phyloP scores from a whole-genome alignment of 2,329 filamentous ascomycete species.

The Daldinia sp. region DNA sequence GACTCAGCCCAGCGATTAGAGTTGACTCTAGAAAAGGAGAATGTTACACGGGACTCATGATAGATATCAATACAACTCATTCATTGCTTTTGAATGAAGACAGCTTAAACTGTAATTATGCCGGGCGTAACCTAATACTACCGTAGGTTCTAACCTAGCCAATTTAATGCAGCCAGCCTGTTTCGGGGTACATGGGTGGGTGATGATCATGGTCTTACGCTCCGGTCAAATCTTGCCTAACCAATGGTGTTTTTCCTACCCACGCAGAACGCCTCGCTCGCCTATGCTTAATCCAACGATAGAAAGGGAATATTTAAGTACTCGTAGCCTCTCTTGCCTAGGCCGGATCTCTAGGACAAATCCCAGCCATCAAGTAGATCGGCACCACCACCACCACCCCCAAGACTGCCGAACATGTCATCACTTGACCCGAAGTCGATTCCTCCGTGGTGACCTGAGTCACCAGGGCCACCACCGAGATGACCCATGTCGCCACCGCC shows the following conservation, averaged over 20 bases:
- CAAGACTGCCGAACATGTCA: conserved; percentile 54
- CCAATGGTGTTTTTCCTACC: background rate
- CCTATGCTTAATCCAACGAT: background rate
- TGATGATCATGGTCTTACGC: background rate
- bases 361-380: conserved; percentile 47
- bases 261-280: conserved; percentile 20
- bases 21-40: background rate
- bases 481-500: conserved; percentile 46
- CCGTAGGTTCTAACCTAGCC: background rate
- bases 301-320: background rate
- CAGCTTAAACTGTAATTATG: too few species aligned
- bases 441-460: conserved; percentile 48
- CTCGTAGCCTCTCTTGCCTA: background rate
- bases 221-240: background rate
- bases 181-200: too few species aligned
- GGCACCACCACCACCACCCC: conserved; percentile 35
- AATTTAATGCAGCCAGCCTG: too few species aligned
- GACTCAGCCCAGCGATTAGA: background rate
- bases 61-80: too few species aligned
- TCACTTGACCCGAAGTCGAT: conserved; percentile 51
- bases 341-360: conserved; percentile 38
- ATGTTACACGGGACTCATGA: too few species aligned
- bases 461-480: conserved; percentile 48
- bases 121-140: background rate
- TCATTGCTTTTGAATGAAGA: too few species aligned